Evolutionary conservation across 257 asterid species (phyloP).

Genomic region (Gentiana macrophylla): DNA sequence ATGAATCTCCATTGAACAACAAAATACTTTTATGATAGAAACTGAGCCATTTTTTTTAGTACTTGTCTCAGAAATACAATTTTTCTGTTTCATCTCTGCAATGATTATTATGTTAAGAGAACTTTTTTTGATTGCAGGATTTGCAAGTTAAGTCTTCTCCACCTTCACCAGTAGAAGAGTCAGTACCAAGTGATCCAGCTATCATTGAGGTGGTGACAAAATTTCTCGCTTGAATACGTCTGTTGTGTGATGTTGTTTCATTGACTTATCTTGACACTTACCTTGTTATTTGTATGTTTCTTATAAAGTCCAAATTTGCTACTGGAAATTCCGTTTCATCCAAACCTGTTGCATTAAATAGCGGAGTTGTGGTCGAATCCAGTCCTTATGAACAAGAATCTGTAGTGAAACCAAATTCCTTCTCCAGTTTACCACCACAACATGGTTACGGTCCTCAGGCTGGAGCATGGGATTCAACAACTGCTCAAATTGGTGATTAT

Average conservation of each 20-base stretch:
- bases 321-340: slow-evolving; percentile 31
- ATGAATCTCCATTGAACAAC: too few relatives aligned
- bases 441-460: slow-evolving; percentile 32
- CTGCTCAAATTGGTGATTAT: slow-evolving; percentile 16
- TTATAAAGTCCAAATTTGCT: slow-evolving; percentile 35
- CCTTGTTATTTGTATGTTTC: slow-evolving; percentile 1
- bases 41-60: background rate
- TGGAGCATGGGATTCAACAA: slow-evolving; percentile 31
- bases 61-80: background rate
- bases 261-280: background rate
- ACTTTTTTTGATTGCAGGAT: slow-evolving; percentile 35
- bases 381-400: slow-evolving; percentile 29
- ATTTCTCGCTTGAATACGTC: background rate
- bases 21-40: too few relatives aligned
- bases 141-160: slow-evolving; percentile 53
- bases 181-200: slow-evolving; percentile 54
- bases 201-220: slow-evolving; percentile 51
- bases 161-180: slow-evolving; percentile 41
- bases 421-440: slow-evolving; percentile 21
- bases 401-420: slow-evolving; percentile 22
- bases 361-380: slow-evolving; percentile 32
- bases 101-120: too few relatives aligned
- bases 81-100: background rate
- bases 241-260: background rate
- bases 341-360: slow-evolving; percentile 21